Percentiles rank a stretch among this genome's conserved stretches.
Evolutionary conservation across 306 rosid species (phyloP).

Genomic region (Inga oerstediana): DNA sequence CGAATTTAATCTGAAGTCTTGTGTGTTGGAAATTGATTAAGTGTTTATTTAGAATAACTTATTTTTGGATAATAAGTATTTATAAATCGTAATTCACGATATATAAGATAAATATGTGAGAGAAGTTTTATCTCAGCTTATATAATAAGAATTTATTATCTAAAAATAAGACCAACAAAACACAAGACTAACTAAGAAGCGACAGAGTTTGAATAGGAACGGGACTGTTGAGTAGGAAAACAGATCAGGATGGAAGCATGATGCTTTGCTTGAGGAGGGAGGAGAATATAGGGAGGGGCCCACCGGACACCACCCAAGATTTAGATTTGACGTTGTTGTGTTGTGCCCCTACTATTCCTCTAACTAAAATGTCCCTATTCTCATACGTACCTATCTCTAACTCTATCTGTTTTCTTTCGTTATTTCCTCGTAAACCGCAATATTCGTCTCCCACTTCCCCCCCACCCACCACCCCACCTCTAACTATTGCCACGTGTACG

Average conservation of each 20-base stretch:
- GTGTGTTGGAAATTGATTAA: too few species aligned
- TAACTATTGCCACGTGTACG: constrained; percentile 44
- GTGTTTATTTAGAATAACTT: too few species aligned
- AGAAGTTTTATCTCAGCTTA: too few species aligned
- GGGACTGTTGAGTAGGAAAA: neutral
- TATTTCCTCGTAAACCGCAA: constrained; percentile 52
- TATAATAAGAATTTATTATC: too few species aligned
- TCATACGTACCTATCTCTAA: neutral
- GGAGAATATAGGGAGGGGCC: neutral
- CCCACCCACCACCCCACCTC: neutral
- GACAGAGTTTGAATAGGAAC: neutral
- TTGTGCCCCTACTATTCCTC: neutral
- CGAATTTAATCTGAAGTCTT: too few species aligned
- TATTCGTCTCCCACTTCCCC: constrained; percentile 38
- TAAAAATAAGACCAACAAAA: too few species aligned
- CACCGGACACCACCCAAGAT: neutral
- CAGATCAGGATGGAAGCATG: neutral
- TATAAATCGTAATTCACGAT: too few species aligned
- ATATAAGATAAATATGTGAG: too few species aligned
- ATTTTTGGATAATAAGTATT: too few species aligned
- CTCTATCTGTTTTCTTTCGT: neutral
- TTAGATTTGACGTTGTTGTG: neutral
- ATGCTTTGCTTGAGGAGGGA: neutral
- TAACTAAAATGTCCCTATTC: neutral
- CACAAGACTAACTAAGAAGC: too few species aligned